These are phyloP conservation scores for Eucalyptus cloeziana DNA, from an alignment of 345 rosid species.

Conservation along the genomic window DNA sequence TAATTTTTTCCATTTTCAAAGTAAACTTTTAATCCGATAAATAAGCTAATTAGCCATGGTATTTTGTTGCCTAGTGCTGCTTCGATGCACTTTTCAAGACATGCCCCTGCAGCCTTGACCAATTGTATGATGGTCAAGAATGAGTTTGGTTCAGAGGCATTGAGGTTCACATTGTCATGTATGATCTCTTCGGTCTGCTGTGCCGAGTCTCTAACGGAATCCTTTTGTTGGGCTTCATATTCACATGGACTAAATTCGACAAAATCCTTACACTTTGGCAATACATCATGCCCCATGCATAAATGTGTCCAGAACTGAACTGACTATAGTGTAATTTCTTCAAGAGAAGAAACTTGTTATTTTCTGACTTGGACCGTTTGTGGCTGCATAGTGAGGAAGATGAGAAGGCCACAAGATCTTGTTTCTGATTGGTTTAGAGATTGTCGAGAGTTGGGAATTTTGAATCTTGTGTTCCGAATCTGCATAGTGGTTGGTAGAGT, in stretches of 20 bases:
- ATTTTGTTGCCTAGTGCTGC: neutral
- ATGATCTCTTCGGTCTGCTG: neutral
- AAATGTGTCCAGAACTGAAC: neutral
- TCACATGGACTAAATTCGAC: neutral
- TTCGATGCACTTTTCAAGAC: neutral
- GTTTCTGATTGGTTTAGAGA: neutral
- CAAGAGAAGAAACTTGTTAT: neutral
- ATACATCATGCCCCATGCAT: neutral
- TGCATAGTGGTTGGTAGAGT: neutral
- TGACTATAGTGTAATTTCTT: neutral
- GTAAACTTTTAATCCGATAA: neutral
- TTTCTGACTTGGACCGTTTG: neutral
- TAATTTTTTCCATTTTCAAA: neutral
- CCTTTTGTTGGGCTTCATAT: neutral
- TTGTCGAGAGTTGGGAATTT: neutral
- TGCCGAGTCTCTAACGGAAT: neutral
- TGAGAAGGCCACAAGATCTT: neutral
- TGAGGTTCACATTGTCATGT: neutral
- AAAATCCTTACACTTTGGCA: neutral
- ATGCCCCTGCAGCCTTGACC: neutral
- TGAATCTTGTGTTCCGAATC: neutral
- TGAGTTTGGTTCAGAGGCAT: neutral
- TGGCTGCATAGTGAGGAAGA: neutral
- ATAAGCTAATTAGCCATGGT: neutral
- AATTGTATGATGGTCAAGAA: neutral